Conservation (phyloP, 1,284 basidiomycete genomes). For the Boletus calvinii region DNA sequence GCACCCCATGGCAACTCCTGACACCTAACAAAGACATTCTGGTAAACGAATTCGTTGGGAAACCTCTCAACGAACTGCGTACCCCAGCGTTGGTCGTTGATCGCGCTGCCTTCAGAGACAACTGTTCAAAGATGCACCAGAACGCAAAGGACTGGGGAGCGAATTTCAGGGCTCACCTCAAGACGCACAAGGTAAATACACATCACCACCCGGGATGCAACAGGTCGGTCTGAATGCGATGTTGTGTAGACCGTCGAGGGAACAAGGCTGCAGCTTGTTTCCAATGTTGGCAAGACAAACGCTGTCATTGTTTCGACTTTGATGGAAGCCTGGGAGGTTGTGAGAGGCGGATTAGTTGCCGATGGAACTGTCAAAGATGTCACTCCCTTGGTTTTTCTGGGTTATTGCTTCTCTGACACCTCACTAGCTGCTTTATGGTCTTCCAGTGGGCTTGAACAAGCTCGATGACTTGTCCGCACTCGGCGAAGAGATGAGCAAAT, state of each 20-base stretch:
- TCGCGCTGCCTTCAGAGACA: constrained; percentile 62
- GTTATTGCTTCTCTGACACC: constrained; percentile 4
- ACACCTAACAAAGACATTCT: constrained; percentile 55
- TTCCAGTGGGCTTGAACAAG: constrained; percentile 72
- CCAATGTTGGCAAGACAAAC: constrained; percentile 50
- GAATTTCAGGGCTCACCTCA: constrained; percentile 78
- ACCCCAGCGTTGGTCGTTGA: constrained; percentile 83
- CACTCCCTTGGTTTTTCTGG: constrained; percentile 12
- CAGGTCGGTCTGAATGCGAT: constrained; percentile 9
- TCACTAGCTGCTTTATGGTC: constrained; percentile 73
- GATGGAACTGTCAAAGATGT: constrained; percentile 78
- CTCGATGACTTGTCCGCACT: constrained; percentile 67
- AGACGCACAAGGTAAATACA: constrained; percentile 70
- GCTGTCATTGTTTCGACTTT: constrained; percentile 77
- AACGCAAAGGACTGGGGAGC: constrained; percentile 65
- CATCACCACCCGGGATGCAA: neutral
- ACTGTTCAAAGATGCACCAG: constrained; percentile 72
- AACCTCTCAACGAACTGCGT: constrained; percentile 55
- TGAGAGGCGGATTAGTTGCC: constrained; percentile 66
- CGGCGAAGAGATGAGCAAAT: constrained; percentile 51
- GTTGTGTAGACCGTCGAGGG: constrained; percentile 66
- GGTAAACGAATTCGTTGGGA: constrained; percentile 59
- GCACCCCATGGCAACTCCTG: constrained; percentile 48
- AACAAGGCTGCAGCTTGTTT: constrained; percentile 63
- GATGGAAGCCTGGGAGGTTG: constrained; percentile 75